Percentiles rank a stretch among this genome's conserved stretches.
phyloP scores from a whole-genome alignment of 176 grass and related monocot species.

The barley (Hordeum vulgare) region DNA sequence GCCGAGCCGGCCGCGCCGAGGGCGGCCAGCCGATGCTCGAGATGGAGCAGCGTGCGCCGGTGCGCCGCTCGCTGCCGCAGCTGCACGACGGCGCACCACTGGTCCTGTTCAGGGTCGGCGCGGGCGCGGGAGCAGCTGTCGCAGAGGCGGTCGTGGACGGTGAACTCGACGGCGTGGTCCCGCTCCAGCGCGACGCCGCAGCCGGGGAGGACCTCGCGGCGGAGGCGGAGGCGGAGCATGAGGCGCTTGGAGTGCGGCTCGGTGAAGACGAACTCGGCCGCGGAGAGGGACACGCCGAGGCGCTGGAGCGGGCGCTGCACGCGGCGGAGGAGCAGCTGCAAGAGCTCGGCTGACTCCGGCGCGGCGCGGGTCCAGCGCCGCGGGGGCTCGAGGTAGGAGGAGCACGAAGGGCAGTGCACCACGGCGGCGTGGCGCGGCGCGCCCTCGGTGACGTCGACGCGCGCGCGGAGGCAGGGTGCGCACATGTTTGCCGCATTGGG shows the following conservation, averaged over 20 bases:
- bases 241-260: conserved; percentile 61
- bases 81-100: conserved; percentile 49
- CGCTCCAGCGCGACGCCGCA: conserved; percentile 44
- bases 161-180: conserved; percentile 41
- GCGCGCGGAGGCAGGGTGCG: conserved; percentile 41
- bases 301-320: conserved; percentile 23
- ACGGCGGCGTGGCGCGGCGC: conserved; percentile 16
- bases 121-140: conserved; percentile 21
- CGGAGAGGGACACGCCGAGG: conserved; percentile 21
- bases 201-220: conserved; percentile 34
- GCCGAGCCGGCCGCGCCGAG: conserved; percentile 35
- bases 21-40: conserved; percentile 49
- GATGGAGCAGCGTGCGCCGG: conserved; percentile 57
- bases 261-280: conserved; percentile 53
- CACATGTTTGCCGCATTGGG: conserved; percentile 58
- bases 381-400: conserved; percentile 44
- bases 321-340: conserved; percentile 42
- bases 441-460: conserved; percentile 41
- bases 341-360: conserved; percentile 39
- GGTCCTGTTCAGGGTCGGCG: conserved; percentile 48
- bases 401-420: background rate
- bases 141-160: conserved; percentile 49
- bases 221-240: conserved; percentile 46
- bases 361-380: conserved; percentile 46
- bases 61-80: conserved; percentile 49